Evolutionary conservation across 2,329 filamentous ascomycete species (phyloP).

Genomic region (Aspergillus arachidicola): DNA sequence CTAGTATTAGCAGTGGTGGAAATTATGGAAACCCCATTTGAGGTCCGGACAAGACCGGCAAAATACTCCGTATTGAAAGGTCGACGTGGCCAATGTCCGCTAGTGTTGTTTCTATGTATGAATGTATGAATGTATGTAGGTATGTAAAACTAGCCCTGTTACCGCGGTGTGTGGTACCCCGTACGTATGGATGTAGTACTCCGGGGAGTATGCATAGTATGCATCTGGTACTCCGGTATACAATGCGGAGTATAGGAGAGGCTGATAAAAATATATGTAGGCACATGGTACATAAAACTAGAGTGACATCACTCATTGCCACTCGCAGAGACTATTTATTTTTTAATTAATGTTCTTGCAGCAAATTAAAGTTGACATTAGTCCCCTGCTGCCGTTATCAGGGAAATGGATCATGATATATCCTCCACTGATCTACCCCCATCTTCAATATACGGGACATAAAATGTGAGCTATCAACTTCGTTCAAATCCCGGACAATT

Average conservation of each 20-base stretch:
- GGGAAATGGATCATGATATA: not conserved
- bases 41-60: not conserved
- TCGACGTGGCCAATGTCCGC: not conserved
- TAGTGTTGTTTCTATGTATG: not conserved
- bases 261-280: not conserved
- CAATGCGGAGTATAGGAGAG: not conserved
- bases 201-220: not conserved
- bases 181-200: not conserved
- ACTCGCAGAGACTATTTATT: not conserved
- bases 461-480: conserved; percentile 3
- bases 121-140: not conserved
- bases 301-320: not conserved
- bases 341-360: not conserved
- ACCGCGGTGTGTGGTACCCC: not conserved
- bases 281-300: not conserved
- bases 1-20: not conserved
- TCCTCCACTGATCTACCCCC: not conserved
- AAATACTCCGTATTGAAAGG: not conserved
- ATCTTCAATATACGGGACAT: not conserved
- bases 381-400: not conserved
- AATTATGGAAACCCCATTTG: not conserved
- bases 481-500: conserved; percentile 3
- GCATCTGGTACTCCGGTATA: not conserved
- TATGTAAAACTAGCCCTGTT: not conserved
- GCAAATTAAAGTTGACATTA: not conserved